Evolutionary conservation across 2,329 filamentous ascomycete species (phyloP), one percentile per base, ranked within the genome.

Genomic region (Podosphaera fusca): DNA sequence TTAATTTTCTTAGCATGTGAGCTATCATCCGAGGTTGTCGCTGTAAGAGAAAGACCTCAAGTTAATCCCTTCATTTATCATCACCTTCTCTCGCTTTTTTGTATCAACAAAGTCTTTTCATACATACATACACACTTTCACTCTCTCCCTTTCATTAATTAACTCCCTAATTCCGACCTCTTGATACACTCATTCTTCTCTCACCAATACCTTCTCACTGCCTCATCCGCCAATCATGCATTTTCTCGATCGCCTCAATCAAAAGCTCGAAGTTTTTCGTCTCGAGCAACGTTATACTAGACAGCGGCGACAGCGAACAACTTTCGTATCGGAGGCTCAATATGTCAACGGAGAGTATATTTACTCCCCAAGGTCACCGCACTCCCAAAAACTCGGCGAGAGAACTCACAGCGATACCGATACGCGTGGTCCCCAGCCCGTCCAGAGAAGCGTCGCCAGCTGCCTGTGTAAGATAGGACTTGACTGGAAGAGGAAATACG

Each of bases 261-360:
- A 78, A 59, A 80, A 85, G 75, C 74, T 94, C 65, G 88, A 96
- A 75, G 80, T 96, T 67, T 92, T 94, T 76, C 86, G 88, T 55
- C 82, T 96, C 63, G 90, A 96, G 74, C 84, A 95, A 73, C 84
- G 87, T 65, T 96, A 96, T 75, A 94, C 89, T 55, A 85, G 85
- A 66, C 84, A 87, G 68, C 87, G 90, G 66, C 72, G 81, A 65
- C 86, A 90, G 64, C 87, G 90, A 69, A 89, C 82, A 57, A 92
- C 86, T 59, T 95, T 94, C 70, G 81, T 85, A 67, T 88, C 85
- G 67, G 88, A 87, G 66, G 90, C 88, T 35, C 78, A 86, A 69
- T 96, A 96, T 70, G 85, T 95, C 62, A 87, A 96, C 68, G 92
- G 89, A 71, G 90, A 95, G 74, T 95, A 95, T 73, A 76, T 95